phyloP scores from a whole-genome alignment of 2,329 filamentous ascomycete genomes.

The Trichoderma simmonsii region DNA sequence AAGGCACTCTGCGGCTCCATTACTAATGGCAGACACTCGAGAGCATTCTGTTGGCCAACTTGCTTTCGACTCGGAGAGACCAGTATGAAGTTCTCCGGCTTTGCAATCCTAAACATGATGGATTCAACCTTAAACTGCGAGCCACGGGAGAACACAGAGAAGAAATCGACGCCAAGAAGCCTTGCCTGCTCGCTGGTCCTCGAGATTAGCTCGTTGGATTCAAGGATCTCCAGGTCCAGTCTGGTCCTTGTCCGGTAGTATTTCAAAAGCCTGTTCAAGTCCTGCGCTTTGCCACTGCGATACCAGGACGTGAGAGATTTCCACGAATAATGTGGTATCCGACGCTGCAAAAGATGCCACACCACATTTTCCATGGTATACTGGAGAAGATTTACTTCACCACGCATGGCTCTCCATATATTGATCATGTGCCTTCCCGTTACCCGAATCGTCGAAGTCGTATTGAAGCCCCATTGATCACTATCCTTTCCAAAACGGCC shows the following conservation, averaged over 20 bases:
- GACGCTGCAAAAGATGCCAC: conserved; percentile 82
- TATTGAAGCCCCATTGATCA: conserved; percentile 91
- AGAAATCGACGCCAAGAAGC: conserved; percentile 91
- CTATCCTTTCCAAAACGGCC: conserved; percentile 81
- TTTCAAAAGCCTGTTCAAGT: conserved; percentile 70
- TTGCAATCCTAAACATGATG: conserved; percentile 97
- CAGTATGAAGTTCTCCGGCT: conserved; percentile 90
- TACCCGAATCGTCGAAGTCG: conserved; percentile 86
- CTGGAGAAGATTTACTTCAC: conserved; percentile 86
- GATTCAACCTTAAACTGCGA: conserved; percentile 99
- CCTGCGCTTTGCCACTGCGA: conserved; percentile 60
- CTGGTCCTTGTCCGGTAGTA: conserved; percentile 75
- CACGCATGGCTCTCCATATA: conserved; percentile 92
- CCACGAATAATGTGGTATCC: conserved; percentile 85
- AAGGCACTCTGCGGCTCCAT: conserved; percentile 98
- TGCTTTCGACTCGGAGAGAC: conserved; percentile 89
- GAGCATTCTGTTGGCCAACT: conserved; percentile 87
- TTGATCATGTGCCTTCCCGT: conserved; percentile 96
- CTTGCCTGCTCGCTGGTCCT: conserved; percentile 93
- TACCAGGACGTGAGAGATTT: conserved; percentile 81
- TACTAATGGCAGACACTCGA: conserved; percentile 90
- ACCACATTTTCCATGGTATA: conserved; percentile 96
- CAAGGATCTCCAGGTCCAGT: conserved; percentile 85
- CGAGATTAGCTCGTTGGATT: conserved; percentile 82
- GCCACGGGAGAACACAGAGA: conserved; percentile 88